A percentile compares a stretch with the other conserved stretches of the same genome.
phyloP scores from a whole-genome alignment of 75 land plant species.

The Azolla pinnata region DNA sequence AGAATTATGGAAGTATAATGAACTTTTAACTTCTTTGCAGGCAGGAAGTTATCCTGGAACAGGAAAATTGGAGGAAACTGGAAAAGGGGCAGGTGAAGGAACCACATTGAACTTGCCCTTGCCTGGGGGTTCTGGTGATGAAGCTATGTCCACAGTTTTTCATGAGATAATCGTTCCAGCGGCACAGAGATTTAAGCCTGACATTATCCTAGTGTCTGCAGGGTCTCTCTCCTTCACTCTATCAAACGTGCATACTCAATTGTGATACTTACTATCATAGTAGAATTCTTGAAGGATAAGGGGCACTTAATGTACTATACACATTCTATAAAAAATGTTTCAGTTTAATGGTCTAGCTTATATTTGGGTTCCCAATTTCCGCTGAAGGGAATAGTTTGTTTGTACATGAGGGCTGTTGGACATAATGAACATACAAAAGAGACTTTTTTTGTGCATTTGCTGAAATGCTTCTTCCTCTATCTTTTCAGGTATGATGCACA shows the following conservation, averaged over 20 bases:
- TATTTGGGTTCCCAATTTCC: too few relatives aligned
- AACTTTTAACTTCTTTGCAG: constrained; percentile 37
- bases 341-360: too few relatives aligned
- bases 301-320: too few relatives aligned
- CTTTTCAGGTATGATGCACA: constrained; percentile 81
- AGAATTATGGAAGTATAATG: too few relatives aligned
- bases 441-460: too few relatives aligned
- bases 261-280: too few relatives aligned
- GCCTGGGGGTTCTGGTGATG: constrained; percentile 92
- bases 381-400: neutral
- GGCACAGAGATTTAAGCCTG: constrained; percentile 90
- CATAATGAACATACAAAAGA: too few relatives aligned
- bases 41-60: constrained; percentile 96
- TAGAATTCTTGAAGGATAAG: too few relatives aligned
- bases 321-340: too few relatives aligned
- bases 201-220: constrained; percentile 91
- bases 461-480: neutral
- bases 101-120: constrained; percentile 81
- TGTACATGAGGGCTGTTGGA: neutral
- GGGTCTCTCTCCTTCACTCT: constrained; percentile 44
- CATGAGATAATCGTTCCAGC: constrained; percentile 80
- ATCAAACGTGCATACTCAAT: too few relatives aligned
- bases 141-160: constrained; percentile 63
- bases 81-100: constrained; percentile 83
- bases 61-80: constrained; percentile 74